These are phyloP conservation scores for Neospora caninum DNA, from an alignment of 169 alveolate species.

Conservation along the genomic window DNA sequence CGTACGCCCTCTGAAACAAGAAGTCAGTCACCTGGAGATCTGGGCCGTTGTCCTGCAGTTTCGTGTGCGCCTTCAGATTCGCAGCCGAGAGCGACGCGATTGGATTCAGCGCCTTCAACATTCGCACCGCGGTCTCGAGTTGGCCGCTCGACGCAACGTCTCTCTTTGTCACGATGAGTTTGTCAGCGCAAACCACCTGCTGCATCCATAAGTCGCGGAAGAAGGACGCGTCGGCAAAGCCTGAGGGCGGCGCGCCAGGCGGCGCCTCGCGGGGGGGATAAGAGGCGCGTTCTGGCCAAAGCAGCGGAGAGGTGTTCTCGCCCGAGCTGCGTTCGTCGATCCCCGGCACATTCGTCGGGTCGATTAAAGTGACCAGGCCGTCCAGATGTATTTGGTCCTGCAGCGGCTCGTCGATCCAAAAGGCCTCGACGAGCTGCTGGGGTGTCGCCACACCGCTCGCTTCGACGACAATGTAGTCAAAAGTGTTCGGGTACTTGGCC, in stretches of 20 bases:
- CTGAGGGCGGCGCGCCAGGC: background rate
- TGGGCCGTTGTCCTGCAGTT: background rate
- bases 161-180: background rate
- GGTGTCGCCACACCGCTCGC: slow-evolving; percentile 90
- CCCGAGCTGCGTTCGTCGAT: too few relatives aligned
- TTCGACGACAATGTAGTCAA: slow-evolving; percentile 82
- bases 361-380: slow-evolving; percentile 79
- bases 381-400: slow-evolving; percentile 73
- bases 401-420: slow-evolving; percentile 86
- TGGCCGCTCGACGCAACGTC: background rate
- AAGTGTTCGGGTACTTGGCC: slow-evolving; percentile 39
- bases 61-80: background rate
- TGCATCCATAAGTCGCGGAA: slow-evolving; percentile 13
- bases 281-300: too few relatives aligned
- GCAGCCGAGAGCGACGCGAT: background rate
- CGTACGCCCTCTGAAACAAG: background rate
- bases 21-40: background rate
- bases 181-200: slow-evolving; percentile 34
- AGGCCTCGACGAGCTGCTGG: slow-evolving; percentile 76
- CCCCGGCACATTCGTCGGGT: slow-evolving; percentile 61
- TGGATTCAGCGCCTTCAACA: background rate
- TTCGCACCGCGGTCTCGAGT: background rate
- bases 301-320: too few relatives aligned
- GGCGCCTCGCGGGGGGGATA: too few relatives aligned
- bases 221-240: background rate